phyloP scores from a whole-genome alignment of 192 early-diverging fungal genomes.

The Spizellomyces punctatus region DNA sequence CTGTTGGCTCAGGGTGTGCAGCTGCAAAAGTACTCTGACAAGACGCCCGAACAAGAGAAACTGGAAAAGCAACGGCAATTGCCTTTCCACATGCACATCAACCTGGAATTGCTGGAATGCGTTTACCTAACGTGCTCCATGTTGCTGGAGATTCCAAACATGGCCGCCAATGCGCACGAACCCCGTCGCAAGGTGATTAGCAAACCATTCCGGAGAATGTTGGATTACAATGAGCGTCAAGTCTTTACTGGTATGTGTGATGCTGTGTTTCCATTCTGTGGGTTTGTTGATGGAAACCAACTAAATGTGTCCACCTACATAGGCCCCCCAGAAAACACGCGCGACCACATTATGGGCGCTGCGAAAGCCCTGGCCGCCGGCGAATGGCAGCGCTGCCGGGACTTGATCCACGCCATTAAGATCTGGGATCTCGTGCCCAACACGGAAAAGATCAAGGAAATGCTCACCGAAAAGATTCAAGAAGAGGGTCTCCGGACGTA shows the following conservation, averaged over 20 bases:
- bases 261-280: slow-evolving; percentile 26
- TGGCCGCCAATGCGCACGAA: slow-evolving; percentile 75
- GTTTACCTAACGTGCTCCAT: slow-evolving; percentile 94
- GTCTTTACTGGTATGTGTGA: slow-evolving; percentile 77
- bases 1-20: slow-evolving; percentile 87
- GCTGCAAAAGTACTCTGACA: slow-evolving; percentile 74
- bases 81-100: slow-evolving; percentile 99
- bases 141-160: slow-evolving; percentile 96
- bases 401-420: slow-evolving; percentile 88
- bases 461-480: slow-evolving; percentile 91
- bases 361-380: slow-evolving; percentile 88
- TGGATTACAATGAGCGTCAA: slow-evolving; percentile 96
- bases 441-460: slow-evolving; percentile 82
- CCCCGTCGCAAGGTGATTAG: slow-evolving; percentile 72
- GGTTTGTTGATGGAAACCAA: not conserved
- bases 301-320: not conserved
- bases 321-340: slow-evolving; percentile 95
- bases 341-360: slow-evolving; percentile 98
- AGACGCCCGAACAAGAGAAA: slow-evolving; percentile 88
- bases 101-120: slow-evolving; percentile 97
- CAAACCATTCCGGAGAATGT: slow-evolving; percentile 89
- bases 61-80: slow-evolving; percentile 94
- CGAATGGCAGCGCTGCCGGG: slow-evolving; percentile 88
- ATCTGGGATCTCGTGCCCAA: slow-evolving; percentile 94
- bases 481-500: slow-evolving; percentile 96